phyloP scores from a whole-genome alignment of 495 filamentous ascomycete genomes.

The Friedmanniomyces simplex region DNA sequence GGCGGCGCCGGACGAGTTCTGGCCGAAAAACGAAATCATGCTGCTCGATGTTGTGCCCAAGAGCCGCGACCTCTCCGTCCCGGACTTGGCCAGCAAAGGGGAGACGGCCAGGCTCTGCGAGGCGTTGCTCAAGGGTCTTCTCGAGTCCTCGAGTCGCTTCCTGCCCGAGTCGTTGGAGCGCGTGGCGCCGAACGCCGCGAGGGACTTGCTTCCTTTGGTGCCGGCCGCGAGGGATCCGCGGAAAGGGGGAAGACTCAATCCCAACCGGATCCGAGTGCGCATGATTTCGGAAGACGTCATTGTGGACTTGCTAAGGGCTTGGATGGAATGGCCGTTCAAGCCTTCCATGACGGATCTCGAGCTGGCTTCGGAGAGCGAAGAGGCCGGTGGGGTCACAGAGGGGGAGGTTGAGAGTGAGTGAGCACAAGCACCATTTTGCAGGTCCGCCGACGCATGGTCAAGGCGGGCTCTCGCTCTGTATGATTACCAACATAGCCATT shows the following conservation, averaged over 20 bases:
- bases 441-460: too few species aligned
- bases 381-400: background rate
- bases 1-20: constrained; percentile 10
- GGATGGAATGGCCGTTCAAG: constrained; percentile 32
- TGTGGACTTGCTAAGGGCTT: constrained; percentile 27
- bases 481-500: background rate
- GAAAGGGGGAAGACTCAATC: constrained; percentile 28
- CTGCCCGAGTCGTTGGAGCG: constrained; percentile 20
- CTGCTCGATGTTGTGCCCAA: constrained; percentile 25
- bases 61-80: constrained; percentile 4
- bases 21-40: constrained; percentile 4
- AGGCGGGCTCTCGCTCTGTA: background rate
- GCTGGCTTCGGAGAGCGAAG: background rate
- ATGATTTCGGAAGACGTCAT: constrained; percentile 30
- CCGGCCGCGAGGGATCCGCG: constrained; percentile 26
- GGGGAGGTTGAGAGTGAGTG: background rate
- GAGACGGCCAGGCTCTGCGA: constrained; percentile 4
- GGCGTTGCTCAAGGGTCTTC: constrained; percentile 17
- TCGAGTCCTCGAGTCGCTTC: background rate
- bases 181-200: constrained; percentile 27
- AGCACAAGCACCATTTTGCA: too few species aligned
- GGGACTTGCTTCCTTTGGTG: constrained; percentile 25
- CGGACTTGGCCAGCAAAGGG: background rate
- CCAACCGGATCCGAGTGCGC: constrained; percentile 22
- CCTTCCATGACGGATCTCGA: constrained; percentile 17